Evolutionary conservation across 441 rosid genomes (phyloP).

Genomic region (Corymbia calophylla): DNA sequence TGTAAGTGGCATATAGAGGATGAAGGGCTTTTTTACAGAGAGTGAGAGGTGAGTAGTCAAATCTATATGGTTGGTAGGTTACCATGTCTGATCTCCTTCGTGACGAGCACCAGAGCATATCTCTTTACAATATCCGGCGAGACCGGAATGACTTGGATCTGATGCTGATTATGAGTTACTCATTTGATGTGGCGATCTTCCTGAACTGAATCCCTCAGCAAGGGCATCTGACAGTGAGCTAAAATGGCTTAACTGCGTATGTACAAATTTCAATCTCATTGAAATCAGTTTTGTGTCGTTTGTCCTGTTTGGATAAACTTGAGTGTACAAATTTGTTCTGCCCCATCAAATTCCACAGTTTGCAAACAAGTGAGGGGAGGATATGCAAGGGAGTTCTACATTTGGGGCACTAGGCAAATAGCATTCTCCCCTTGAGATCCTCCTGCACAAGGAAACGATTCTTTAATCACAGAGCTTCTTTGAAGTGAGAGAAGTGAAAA

Average conservation of each 20-base stretch:
- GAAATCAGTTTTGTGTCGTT: not conserved
- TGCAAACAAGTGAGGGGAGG: not conserved
- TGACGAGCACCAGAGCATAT: too few relatives aligned
- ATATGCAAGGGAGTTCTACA: accelerated
- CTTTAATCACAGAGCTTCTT: not conserved
- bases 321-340: not conserved
- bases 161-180: not conserved
- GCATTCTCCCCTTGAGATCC: not conserved
- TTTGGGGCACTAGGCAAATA: not conserved
- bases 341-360: not conserved
- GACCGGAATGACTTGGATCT: not conserved
- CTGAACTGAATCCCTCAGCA: not conserved
- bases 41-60: too few relatives aligned
- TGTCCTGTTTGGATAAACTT: not conserved
- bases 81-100: too few relatives aligned
- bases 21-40: not conserved
- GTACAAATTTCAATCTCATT: not conserved
- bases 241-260: not conserved
- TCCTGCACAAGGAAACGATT: not conserved
- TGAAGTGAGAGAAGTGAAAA: not conserved
- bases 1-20: not conserved
- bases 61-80: too few relatives aligned
- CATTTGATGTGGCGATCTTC: not conserved
- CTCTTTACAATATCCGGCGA: not conserved
- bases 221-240: not conserved